Conservation (phyloP, 495 filamentous ascomycete species). For the Xylaria sp. region DNA sequence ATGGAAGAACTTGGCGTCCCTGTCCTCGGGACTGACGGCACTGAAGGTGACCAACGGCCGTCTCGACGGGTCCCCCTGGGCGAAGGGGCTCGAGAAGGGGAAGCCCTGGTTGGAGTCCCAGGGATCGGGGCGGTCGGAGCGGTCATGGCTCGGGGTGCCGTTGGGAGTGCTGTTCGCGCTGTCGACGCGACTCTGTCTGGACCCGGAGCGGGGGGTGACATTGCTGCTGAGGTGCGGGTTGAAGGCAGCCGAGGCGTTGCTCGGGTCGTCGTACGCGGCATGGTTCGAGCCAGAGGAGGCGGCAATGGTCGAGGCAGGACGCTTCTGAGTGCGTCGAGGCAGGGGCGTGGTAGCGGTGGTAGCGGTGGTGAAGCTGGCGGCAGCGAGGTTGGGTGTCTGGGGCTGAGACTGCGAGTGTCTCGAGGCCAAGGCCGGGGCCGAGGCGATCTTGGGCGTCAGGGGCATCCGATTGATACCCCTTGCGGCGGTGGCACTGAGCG, state of each 20-base stretch:
- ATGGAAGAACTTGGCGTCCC: slow-evolving; percentile 76
- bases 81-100: slow-evolving; percentile 39
- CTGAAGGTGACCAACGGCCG: slow-evolving; percentile 42
- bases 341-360: slow-evolving; percentile 44
- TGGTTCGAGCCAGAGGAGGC: slow-evolving; percentile 28
- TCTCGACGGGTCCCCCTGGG: slow-evolving; percentile 37
- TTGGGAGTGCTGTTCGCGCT: slow-evolving; percentile 66
- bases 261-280: slow-evolving; percentile 43
- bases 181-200: slow-evolving; percentile 71
- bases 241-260: slow-evolving; percentile 50
- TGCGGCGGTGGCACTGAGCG: slow-evolving; percentile 45
- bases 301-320: slow-evolving; percentile 29
- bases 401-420: slow-evolving; percentile 29
- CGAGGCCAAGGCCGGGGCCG: slow-evolving; percentile 34
- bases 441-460: slow-evolving; percentile 56
- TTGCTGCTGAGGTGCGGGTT: slow-evolving; percentile 66
- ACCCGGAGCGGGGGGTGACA: slow-evolving; percentile 74
- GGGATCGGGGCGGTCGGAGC: slow-evolving; percentile 47
- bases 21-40: slow-evolving; percentile 40
- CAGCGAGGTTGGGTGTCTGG: slow-evolving; percentile 42
- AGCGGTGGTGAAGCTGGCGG: slow-evolving; percentile 33
- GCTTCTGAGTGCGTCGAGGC: slow-evolving; percentile 36
- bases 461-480: slow-evolving; percentile 49
- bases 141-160: slow-evolving; percentile 57
- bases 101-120: slow-evolving; percentile 50